Percentiles rank a stretch among this genome's conserved stretches.
These are phyloP conservation scores for Capronia coronata DNA, from an alignment of 2,329 filamentous ascomycete species.

Conservation along the genomic window DNA sequence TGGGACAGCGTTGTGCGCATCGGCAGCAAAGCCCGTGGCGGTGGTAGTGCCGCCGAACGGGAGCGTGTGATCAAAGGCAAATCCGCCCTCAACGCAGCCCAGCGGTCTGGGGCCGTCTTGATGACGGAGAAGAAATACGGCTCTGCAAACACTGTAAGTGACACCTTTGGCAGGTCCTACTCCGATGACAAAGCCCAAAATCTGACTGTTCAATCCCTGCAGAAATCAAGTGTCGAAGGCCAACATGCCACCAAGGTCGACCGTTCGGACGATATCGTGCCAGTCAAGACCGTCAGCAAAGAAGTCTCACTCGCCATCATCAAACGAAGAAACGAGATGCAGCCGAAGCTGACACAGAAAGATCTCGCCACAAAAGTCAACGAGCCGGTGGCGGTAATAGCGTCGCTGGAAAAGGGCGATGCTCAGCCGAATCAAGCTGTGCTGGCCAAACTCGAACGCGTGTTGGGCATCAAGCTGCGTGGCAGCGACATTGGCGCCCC, in stretches of 20 bases:
- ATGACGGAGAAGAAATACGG: constrained; percentile 88
- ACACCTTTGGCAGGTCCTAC: neutral
- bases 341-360: constrained; percentile 79
- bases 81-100: constrained; percentile 78
- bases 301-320: constrained; percentile 77
- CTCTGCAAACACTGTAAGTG: constrained; percentile 70
- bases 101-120: constrained; percentile 68
- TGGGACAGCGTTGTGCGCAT: constrained; percentile 92
- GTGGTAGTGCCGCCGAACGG: constrained; percentile 47
- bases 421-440: constrained; percentile 79
- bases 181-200: too few species aligned
- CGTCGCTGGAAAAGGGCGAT: constrained; percentile 76
- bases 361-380: constrained; percentile 80
- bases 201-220: constrained; percentile 29
- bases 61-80: constrained; percentile 88
- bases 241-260: constrained; percentile 98
- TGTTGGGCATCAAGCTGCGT: constrained; percentile 81
- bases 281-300: constrained; percentile 81
- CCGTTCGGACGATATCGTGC: constrained; percentile 93
- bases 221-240: constrained; percentile 58
- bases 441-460: constrained; percentile 68
- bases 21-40: constrained; percentile 71
- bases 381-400: constrained; percentile 71
- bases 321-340: constrained; percentile 66
- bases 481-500: constrained; percentile 79